Conservation (phyloP, 2,329 filamentous ascomycete species). For the Aspergillus uvarum region DNA sequence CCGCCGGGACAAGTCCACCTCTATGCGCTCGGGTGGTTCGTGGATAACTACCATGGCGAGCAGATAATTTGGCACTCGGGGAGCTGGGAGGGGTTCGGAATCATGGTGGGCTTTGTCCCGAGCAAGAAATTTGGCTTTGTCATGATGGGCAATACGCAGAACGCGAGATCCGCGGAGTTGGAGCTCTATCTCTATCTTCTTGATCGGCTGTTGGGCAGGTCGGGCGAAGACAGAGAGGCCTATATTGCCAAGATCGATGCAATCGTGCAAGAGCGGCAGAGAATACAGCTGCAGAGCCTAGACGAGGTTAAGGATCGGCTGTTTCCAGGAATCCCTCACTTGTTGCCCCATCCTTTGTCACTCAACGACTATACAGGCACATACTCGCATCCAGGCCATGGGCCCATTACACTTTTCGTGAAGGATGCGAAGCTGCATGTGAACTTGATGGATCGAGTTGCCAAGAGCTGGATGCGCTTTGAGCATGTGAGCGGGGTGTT, state of each 20-base stretch:
- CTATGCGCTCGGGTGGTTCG: conserved; percentile 27
- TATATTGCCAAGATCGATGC: conserved; percentile 5
- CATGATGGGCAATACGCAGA: conserved; percentile 24
- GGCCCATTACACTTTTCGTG: conserved; percentile 6
- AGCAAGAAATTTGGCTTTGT: conserved; percentile 23
- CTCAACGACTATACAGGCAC: conserved; percentile 19
- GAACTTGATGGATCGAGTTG: conserved; percentile 16
- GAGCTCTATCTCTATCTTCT: conserved; percentile 18
- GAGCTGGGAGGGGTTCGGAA: conserved; percentile 24
- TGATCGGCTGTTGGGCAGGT: conserved; percentile 15
- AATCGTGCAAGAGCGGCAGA: background rate
- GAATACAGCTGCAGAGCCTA: background rate
- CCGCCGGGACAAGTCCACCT: conserved; percentile 11
- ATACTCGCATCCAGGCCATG: conserved; percentile 16
- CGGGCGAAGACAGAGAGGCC: conserved; percentile 8
- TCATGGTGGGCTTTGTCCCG: conserved; percentile 25
- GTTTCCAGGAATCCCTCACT: conserved; percentile 13
- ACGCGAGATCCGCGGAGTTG: conserved; percentile 12
- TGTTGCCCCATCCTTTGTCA: conserved; percentile 12
- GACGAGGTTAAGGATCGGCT: conserved; percentile 9
- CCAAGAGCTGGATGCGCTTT: conserved; percentile 5
- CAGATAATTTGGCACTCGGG: conserved; percentile 24
- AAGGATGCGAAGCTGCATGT: conserved; percentile 5
- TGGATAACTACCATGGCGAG: conserved; percentile 22
- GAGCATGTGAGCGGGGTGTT: conserved; percentile 22